Conservation (phyloP, 2,329 filamentous ascomycete species). For the Fusarium sp. region DNA sequence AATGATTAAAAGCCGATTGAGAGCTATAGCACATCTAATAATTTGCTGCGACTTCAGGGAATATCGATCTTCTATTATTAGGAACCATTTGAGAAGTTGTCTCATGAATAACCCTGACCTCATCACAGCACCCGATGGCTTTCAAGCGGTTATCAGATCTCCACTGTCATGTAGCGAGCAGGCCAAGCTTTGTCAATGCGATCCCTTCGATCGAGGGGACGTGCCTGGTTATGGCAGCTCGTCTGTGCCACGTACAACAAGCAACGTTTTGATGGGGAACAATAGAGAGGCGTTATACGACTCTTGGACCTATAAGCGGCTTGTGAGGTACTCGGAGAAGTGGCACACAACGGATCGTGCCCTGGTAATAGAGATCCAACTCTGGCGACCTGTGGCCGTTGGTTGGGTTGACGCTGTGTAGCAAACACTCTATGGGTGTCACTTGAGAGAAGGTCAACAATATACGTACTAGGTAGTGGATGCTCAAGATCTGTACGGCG, state of each 20-base stretch:
- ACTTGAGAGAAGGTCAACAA: constrained; percentile 7
- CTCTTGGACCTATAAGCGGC: constrained; percentile 5
- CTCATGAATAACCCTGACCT: neutral
- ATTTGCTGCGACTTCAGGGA: neutral
- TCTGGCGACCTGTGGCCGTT: neutral
- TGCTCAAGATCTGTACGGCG: no score
- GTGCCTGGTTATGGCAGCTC: neutral
- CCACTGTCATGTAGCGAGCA: neutral
- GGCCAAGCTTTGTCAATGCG: neutral
- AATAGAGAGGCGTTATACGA: constrained; percentile 3
- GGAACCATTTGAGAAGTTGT: neutral
- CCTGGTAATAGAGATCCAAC: neutral
- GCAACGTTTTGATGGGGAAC: constrained; percentile 7
- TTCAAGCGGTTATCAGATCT: neutral
- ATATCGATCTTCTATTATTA: neutral
- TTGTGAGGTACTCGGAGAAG: constrained; percentile 7
- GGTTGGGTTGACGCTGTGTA: constrained; percentile 1
- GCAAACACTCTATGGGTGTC: constrained; percentile 1
- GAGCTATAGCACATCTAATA: neutral
- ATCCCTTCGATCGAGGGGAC: neutral
- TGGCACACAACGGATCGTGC: constrained; percentile 11
- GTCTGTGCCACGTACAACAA: constrained; percentile 16
- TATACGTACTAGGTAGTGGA: neutral
- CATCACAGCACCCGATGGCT: neutral
- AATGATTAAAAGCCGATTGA: no score